Percentiles rank a stretch among this genome's conserved stretches.
These are phyloP conservation scores for Chlamydomonas sp. DNA, from an alignment of 139 green algal species.

Conservation along the genomic window DNA sequence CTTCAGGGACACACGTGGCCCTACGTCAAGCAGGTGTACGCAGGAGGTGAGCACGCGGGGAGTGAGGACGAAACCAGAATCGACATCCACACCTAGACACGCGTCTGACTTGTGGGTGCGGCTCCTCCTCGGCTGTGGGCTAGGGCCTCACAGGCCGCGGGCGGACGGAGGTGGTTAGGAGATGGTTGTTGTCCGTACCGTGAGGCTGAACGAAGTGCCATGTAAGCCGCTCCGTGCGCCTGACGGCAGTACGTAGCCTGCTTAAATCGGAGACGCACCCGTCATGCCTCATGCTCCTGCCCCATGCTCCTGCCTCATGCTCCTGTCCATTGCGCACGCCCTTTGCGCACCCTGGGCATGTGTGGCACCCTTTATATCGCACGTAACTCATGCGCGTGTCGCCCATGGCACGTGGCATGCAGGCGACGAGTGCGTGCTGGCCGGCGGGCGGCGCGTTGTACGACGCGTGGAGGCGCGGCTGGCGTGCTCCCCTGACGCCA, in stretches of 20 bases:
- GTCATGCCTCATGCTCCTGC: neutral
- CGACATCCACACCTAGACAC: neutral
- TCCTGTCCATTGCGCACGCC: neutral
- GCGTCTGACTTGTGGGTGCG: too few relatives aligned
- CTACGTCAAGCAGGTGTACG: constrained; percentile 51
- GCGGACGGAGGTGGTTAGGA: too few relatives aligned
- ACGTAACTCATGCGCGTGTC: neutral
- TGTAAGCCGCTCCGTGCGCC: too few relatives aligned
- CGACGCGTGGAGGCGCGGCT: constrained; percentile 48
- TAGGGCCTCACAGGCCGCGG: too few relatives aligned
- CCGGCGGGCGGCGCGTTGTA: constrained; percentile 14
- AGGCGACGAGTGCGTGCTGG: constrained; percentile 53
- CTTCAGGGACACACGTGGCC: constrained; percentile 36
- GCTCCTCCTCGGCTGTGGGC: too few relatives aligned
- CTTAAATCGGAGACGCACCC: neutral
- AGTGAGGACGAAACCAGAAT: too few relatives aligned
- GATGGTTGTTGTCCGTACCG: too few relatives aligned
- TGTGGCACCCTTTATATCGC: neutral
- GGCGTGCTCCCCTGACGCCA: constrained; percentile 57
- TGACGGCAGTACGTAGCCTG: too few relatives aligned
- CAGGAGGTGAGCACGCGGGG: constrained; percentile 7
- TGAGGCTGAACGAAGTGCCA: too few relatives aligned
- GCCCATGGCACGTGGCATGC: neutral
- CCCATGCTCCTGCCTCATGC: neutral
- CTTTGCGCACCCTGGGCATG: neutral